phyloP scores from a whole-genome alignment of 192 early-diverging fungal genomes.

The Coemansia sp. region DNA sequence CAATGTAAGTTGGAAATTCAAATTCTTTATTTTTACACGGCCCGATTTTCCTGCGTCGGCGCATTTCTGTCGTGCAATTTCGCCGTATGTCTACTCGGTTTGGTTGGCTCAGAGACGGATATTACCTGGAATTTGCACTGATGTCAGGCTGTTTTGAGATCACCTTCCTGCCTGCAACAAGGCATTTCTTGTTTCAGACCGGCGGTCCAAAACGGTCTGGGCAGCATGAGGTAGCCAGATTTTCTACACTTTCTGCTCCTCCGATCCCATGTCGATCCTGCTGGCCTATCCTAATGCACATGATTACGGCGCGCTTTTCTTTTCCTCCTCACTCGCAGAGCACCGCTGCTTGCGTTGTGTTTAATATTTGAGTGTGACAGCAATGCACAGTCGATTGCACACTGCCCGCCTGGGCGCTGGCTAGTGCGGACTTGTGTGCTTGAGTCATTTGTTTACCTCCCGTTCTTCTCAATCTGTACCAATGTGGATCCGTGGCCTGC shows the following conservation, averaged over 20 bases:
- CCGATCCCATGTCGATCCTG: conserved; percentile 3
- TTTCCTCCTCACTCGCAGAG: neutral
- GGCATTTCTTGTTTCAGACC: conserved; percentile 11
- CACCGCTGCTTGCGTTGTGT: neutral
- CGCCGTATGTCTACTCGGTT: neutral
- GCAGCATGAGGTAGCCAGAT: neutral
- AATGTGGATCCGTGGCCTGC: neutral
- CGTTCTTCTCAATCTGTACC: neutral
- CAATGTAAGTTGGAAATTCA: conserved; percentile 58
- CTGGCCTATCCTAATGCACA: conserved; percentile 5
- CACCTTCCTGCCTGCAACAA: neutral
- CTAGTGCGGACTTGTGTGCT: neutral
- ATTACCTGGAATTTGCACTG: conserved; percentile 5
- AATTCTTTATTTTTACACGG: neutral
- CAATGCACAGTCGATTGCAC: neutral
- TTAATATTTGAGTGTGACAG: neutral
- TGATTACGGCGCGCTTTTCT: conserved; percentile 4
- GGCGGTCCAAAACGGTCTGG: conserved; percentile 15
- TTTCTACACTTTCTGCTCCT: neutral
- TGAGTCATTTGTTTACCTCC: neutral
- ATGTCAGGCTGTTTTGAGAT: conserved; percentile 9
- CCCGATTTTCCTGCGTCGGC: neutral
- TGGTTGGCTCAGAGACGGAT: conserved; percentile 2
- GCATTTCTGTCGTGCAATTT: neutral
- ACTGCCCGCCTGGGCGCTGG: neutral